Evolutionary conservation across 306 rosid species (phyloP), one percentile per base, ranked within the genome.

Genomic region (Mucuna pruriens): DNA sequence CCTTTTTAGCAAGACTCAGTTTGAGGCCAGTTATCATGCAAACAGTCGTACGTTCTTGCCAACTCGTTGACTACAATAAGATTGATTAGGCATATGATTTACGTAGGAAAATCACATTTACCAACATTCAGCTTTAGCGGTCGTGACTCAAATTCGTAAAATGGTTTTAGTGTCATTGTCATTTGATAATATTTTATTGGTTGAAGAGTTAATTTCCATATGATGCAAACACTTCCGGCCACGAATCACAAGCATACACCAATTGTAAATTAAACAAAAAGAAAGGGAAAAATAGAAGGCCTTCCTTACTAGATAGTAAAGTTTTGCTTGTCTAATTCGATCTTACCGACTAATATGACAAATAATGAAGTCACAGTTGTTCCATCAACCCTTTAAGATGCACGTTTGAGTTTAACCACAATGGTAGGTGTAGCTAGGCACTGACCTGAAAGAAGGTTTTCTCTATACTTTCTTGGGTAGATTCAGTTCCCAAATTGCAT

Each of bases 51-150:
- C n/a, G 61, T 51, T 25, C 55, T 57, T 80, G 79, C 45, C 40
- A 80, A 68, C 46, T 33, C 69, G 19, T 36, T 54, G 38, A 54
- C 79, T 9, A 5, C 39, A 45, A 15, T 16, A 52, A 48, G 69
- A 75, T 69, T 54, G 44, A 73, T 74, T 36, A 52, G 80, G 74
- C 67, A 61, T 46, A 31, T 63, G 69, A 75, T 64, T 57, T 67
- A 60, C 77, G 81, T 68, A 22, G 65, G 77, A 83, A 76, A 85
- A 80, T 76, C 38, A 78, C 82, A 79, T 73, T 52, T 61, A 85
- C 83, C 86, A 69, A 83, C 48, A 62, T 73, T 76, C 58, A 63
- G 74, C 67, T 68, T 54, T 19, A 1, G 19, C 63, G 61, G 19
- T 85, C 29, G 13, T 6, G 23, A 45, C 33, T 61, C 71, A 23